A percentile compares a stretch with the other conserved stretches of the same genome.
Evolutionary conservation across 2,329 filamentous ascomycete genomes (phyloP).

Genomic region (Cytospora leucostoma): DNA sequence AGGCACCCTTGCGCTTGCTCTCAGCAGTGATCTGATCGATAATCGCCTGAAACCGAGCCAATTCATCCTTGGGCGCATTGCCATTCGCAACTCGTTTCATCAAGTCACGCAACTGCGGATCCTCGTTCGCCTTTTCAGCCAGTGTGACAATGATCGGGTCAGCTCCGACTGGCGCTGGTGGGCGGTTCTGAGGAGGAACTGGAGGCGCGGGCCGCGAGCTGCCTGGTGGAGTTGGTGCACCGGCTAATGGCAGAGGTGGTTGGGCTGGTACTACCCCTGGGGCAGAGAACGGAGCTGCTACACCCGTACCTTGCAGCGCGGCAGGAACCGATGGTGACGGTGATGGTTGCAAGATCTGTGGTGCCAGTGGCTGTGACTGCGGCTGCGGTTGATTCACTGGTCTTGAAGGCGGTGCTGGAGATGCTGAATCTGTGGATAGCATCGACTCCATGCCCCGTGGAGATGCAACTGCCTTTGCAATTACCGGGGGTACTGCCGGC

Average conservation of each 20-base stretch:
- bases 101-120: constrained; percentile 71
- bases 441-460: constrained; percentile 37
- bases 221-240: constrained; percentile 22
- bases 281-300: constrained; percentile 32
- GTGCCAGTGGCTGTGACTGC: constrained; percentile 1
- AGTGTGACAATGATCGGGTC: constrained; percentile 82
- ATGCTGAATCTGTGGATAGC: constrained; percentile 29
- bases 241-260: constrained; percentile 26
- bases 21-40: constrained; percentile 75
- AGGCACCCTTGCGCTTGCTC: constrained; percentile 53
- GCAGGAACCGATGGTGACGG: constrained; percentile 35
- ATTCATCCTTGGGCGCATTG: constrained; percentile 68
- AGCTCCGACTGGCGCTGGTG: constrained; percentile 37
- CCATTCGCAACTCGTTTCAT: constrained; percentile 84
- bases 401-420: constrained; percentile 25
- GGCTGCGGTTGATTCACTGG: constrained; percentile 12
- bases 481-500: constrained; percentile 27
- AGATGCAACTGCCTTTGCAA: constrained; percentile 30
- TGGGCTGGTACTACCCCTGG: constrained; percentile 19
- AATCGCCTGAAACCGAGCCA: constrained; percentile 76
- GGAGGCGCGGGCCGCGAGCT: constrained; percentile 8
- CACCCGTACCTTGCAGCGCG: constrained; percentile 16
- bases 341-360: constrained; percentile 32
- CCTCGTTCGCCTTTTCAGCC: constrained; percentile 72
- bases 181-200: constrained; percentile 18